Evolutionary conservation across 176 grass and related monocot genomes (phyloP), one percentile per base, ranked within the genome.

Genomic region (Raddia distichophylla): DNA sequence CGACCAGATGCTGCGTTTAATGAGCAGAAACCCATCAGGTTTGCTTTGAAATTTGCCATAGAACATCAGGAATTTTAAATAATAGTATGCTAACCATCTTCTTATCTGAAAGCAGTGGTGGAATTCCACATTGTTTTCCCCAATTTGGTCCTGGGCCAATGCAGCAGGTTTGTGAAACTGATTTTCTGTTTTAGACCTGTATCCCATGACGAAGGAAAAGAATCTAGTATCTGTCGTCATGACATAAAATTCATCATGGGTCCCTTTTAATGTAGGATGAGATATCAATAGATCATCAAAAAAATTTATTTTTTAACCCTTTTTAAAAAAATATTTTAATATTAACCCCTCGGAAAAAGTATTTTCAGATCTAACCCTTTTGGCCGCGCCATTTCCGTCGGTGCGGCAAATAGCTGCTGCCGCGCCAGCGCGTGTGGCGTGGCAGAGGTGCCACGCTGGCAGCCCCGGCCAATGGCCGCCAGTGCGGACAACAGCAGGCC

Each of bases 61-160:
- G 44, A 83, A 83, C 7, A 48, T 80, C n/a, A 74, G 16, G 11
- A 45, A 18, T 81, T 63, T 63, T 80, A 47, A 65, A 27, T n/a
- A 61, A 44, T 45, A 69, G 35, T 34, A 59, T 81, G 48, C 83
- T 86, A 49, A 85, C 58, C 19, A 43, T 58, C 6, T 86, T 60
- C 47, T 88, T 81, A 80, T 87, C 42, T 86, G 46, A 67, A 83
- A 93, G 11, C 86, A 98, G 95, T 81, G 95, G 95, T 35, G 95
- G 95, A 81, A 91, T 98, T 81, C 95, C 95, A 86, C 95, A 98
- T 86, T 98, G 95, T 85, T 98, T 98, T 48, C 95, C 95, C 16
- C 95, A 98, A 75, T 98, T 98, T 66, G 95, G 95, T 64, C 95
- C 95, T 52, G 92, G 95, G 20, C 48, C 86, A 43, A 98, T 98